phyloP scores from a whole-genome alignment of 2,329 filamentous ascomycete genomes.

The Didymella segeticola region DNA sequence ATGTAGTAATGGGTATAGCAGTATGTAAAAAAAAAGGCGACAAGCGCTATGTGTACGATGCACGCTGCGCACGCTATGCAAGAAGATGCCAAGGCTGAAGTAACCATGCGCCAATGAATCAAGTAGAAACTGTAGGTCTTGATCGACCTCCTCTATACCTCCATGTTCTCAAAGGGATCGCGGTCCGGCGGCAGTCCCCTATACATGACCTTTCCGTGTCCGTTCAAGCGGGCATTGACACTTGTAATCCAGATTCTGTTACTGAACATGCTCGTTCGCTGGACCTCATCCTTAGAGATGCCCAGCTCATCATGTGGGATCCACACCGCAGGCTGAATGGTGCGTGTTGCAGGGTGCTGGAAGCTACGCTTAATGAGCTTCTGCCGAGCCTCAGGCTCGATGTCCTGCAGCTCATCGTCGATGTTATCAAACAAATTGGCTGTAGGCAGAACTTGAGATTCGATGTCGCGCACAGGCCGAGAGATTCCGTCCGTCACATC shows the following conservation, averaged over 20 bases:
- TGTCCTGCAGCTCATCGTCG: slow-evolving; percentile 91
- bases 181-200: slow-evolving; percentile 84
- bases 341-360: slow-evolving; percentile 85
- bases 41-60: slow-evolving; percentile 12
- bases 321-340: slow-evolving; percentile 88
- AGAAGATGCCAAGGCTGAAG: neutral
- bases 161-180: slow-evolving; percentile 50
- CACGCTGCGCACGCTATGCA: slow-evolving; percentile 16
- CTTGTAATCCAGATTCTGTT: slow-evolving; percentile 89
- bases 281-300: slow-evolving; percentile 89
- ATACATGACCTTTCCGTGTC: slow-evolving; percentile 82
- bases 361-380: slow-evolving; percentile 86
- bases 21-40: neutral
- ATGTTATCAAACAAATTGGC: slow-evolving; percentile 86
- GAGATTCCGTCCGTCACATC: slow-evolving; percentile 40
- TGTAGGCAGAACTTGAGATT: slow-evolving; percentile 65
- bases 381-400: slow-evolving; percentile 89
- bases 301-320: slow-evolving; percentile 90
- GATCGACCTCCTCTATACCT: slow-evolving; percentile 28
- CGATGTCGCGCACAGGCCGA: slow-evolving; percentile 44
- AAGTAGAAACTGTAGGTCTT: neutral
- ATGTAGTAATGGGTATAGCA: neutral
- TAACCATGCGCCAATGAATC: slow-evolving; percentile 11
- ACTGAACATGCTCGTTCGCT: slow-evolving; percentile 76
- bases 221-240: slow-evolving; percentile 86